phyloP scores from a whole-genome alignment of 257 asterid genomes.

The Avicennia marina region DNA sequence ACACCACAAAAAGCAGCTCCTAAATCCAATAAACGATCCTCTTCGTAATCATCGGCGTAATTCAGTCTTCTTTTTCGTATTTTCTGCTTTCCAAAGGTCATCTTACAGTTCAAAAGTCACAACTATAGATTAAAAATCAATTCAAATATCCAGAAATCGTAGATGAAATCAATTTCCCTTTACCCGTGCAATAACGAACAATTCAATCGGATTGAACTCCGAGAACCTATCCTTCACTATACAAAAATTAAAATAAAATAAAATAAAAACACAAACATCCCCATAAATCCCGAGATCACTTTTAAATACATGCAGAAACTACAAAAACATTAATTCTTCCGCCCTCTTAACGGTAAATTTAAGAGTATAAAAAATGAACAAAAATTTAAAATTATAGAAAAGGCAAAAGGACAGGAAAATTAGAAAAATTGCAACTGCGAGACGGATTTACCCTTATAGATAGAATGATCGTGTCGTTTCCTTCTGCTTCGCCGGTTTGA shows the following conservation, averaged over 20 bases:
- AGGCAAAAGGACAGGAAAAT: neutral
- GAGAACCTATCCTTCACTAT: too few relatives aligned
- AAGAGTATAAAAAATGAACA: neutral
- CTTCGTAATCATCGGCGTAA: slow-evolving; percentile 14
- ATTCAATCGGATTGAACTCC: too few relatives aligned
- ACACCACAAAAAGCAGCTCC: neutral
- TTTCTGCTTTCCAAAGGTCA: slow-evolving; percentile 23
- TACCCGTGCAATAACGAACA: neutral
- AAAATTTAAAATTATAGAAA: neutral
- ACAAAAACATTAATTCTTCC: neutral
- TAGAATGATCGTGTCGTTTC: slow-evolving; percentile 68
- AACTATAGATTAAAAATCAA: slow-evolving; percentile 5
- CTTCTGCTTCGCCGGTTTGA: slow-evolving; percentile 59
- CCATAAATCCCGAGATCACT: slow-evolving; percentile 17
- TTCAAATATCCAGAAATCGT: neutral
- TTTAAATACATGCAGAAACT: neutral
- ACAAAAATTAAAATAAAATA: neutral
- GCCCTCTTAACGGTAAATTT: neutral
- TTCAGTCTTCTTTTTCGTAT: slow-evolving; percentile 21
- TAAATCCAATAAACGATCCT: slow-evolving; percentile 13
- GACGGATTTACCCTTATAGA: slow-evolving; percentile 40
- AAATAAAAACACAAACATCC: neutral
- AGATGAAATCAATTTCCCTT: slow-evolving; percentile 10
- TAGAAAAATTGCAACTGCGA: neutral
- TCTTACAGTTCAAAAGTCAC: slow-evolving; percentile 16